Percentiles rank a stretch among this genome's conserved stretches.
phyloP scores from a whole-genome alignment of 805 yeast species.

The Saturnispora diversa region DNA sequence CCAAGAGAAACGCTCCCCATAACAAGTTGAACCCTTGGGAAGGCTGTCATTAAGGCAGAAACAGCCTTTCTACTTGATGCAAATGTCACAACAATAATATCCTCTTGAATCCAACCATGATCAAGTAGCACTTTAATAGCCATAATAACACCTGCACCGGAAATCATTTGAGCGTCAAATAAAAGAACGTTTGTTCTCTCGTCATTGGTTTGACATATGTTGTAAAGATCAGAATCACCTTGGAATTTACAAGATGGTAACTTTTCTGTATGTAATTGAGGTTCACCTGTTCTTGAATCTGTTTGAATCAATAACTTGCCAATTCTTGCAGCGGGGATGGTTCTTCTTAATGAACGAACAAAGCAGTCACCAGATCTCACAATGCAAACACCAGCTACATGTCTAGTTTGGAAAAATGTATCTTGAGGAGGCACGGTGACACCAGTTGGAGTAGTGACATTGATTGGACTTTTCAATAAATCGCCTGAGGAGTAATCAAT shows the following conservation, averaged over 20 bases:
- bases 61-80: slow-evolving; percentile 75
- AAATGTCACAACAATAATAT: slow-evolving; percentile 63
- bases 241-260: slow-evolving; percentile 40
- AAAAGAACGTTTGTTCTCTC: slow-evolving; percentile 39
- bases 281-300: slow-evolving; percentile 87
- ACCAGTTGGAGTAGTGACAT: slow-evolving; percentile 37
- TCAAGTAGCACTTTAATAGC: slow-evolving; percentile 82
- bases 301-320: slow-evolving; percentile 87
- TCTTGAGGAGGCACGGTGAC: slow-evolving; percentile 18
- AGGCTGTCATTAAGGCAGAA: slow-evolving; percentile 64
- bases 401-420: slow-evolving; percentile 32
- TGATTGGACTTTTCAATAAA: not conserved
- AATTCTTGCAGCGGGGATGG: slow-evolving; percentile 67
- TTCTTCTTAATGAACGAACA: slow-evolving; percentile 64
- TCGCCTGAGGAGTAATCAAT: slow-evolving; percentile 32
- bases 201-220: not conserved
- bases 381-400: slow-evolving; percentile 65
- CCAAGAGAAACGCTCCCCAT: slow-evolving; percentile 45
- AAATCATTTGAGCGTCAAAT: slow-evolving; percentile 79
- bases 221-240: slow-evolving; percentile 8
- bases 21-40: slow-evolving; percentile 58
- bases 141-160: slow-evolving; percentile 94
- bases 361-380: slow-evolving; percentile 93
- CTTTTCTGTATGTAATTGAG: slow-evolving; percentile 76
- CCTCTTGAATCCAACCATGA: slow-evolving; percentile 55